Base-by-base conservation (phyloP, 495 filamentous ascomycete genomes). In the Trichoderma erinaceum region DNA sequence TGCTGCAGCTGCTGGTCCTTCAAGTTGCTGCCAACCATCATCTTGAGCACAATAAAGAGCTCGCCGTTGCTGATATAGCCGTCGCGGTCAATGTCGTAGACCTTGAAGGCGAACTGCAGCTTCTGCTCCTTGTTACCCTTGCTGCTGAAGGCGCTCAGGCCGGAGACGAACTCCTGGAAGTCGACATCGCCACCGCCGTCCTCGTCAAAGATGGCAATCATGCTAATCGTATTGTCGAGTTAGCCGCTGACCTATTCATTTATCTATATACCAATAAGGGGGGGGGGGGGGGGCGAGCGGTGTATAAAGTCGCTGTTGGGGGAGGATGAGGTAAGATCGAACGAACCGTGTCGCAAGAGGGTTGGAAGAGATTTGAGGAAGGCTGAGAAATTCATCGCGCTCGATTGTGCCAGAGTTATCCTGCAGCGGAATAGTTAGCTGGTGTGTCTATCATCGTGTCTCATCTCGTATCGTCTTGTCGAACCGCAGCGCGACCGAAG, bases 101-200 rank as follows among this genome's bases (percentile, higher is more conserved):
- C 95, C 79, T 97, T 96, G 86, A 99, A 99, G 58, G 95, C 95
- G 76, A 99, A 99, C 35, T 85, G 88, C 68, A 98, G 85, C 81
- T 99, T 99, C 80, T 99, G 94, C 78, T 97, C 92, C 83, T 99
- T 97, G 83, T 97, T 97, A 58, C 95, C 95, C 81, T 98, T 98
- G 80, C 88, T 91, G 74, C 89, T 92, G 85, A 99, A 99, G 46
- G 96, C 95, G 73, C 89, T 92, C 23, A 99, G 84, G 7, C 95
- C 95, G 7, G 91, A 94, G 25, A 99, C 95, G 81, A 99, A 99
- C 79, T 99, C 95, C 74, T 98, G 92, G 82, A 99, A 99, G 78
- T 99, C 95, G 73, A 99, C 95, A 72, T 96, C 91, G 71, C 95
- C 95, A 70, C 95, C 94, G 70, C 95, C 95, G 78, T 99, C 95